Percentiles rank a stretch among this genome's conserved stretches.
Evolutionary conservation across 2,329 filamentous ascomycete species (phyloP).

Genomic region (Leptodontidium sp.): DNA sequence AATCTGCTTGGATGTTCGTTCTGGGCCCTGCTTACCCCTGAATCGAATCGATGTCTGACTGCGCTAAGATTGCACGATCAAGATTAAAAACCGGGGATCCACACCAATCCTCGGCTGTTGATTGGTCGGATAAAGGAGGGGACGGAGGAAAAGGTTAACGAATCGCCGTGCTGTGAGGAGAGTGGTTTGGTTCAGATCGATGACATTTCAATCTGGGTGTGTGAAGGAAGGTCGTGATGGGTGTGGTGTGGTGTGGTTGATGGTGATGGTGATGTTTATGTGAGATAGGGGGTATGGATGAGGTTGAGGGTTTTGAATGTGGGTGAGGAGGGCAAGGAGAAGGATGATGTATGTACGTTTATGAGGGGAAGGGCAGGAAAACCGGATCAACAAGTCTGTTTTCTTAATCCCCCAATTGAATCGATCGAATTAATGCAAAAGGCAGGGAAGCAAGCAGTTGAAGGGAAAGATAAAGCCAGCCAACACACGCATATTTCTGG

Average conservation of each 20-base stretch:
- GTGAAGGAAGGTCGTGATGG: not conserved
- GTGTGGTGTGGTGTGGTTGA: not conserved
- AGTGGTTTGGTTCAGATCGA: not conserved
- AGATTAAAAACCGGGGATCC: conserved; percentile 9
- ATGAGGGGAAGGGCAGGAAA: no score
- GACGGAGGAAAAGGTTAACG: not conserved
- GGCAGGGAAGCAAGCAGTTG: no score
- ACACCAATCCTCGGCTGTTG: not conserved
- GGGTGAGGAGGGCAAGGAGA: not conserved
- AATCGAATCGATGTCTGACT: not conserved
- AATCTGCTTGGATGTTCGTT: not conserved
- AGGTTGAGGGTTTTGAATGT: not conserved
- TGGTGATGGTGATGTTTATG: not conserved
- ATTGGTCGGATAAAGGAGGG: conserved; percentile 5
- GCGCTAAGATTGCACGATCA: conserved; percentile 18
- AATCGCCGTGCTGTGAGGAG: not conserved
- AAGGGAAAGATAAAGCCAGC: no score
- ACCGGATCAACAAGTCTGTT: no score
- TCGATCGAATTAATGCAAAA: no score
- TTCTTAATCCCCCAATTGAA: no score
- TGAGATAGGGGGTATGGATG: not conserved
- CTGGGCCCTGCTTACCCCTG: conserved; percentile 9
- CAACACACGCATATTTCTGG: no score
- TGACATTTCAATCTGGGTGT: not conserved
- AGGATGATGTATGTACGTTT: no score